Percentiles rank a stretch among this genome's conserved stretches.
Evolutionary conservation across 139 green algal species (phyloP).

Genomic region (Chlamydomonas urium): DNA sequence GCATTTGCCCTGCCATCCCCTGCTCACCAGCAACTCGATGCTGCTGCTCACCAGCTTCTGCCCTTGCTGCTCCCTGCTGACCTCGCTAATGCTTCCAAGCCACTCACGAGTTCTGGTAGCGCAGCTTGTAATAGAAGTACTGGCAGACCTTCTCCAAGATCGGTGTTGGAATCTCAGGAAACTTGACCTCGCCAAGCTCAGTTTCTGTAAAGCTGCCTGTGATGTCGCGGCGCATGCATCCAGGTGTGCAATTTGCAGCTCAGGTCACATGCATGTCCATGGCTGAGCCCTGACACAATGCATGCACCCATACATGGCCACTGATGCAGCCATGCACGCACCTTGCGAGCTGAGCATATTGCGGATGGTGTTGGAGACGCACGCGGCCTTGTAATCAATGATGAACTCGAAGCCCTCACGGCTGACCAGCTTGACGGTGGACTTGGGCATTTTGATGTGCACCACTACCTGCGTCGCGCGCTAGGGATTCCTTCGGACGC

Average conservation of each 20-base stretch:
- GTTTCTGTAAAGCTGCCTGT: slow-evolving; percentile 92
- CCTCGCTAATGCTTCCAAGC: too few relatives aligned
- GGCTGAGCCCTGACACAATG: background rate
- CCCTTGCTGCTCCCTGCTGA: too few relatives aligned
- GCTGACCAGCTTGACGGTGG: slow-evolving; percentile 91
- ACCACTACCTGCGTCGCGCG: too few relatives aligned
- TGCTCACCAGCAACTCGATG: too few relatives aligned
- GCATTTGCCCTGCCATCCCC: background rate
- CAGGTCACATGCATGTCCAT: too few relatives aligned
- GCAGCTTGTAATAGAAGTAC: slow-evolving; percentile 99
- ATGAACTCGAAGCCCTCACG: slow-evolving; percentile 96
- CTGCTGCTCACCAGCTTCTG: too few relatives aligned
- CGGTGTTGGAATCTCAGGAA: slow-evolving; percentile 85
- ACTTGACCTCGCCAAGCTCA: slow-evolving; percentile 79
- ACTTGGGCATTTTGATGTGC: slow-evolving; percentile 51
- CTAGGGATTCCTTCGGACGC: too few relatives aligned
- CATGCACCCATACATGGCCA: background rate
- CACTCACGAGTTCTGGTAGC: slow-evolving; percentile 76
- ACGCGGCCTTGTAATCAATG: slow-evolving; percentile 90
- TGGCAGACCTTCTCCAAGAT: slow-evolving; percentile 95
- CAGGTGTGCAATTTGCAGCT: too few relatives aligned
- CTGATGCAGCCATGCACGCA: slow-evolving; percentile 24
- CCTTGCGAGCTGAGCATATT: slow-evolving; percentile 95
- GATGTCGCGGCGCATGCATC: too few relatives aligned
- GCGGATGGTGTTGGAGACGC: slow-evolving; percentile 93